These are phyloP conservation scores for Globisporangium acanthophoron DNA, from an alignment of 352 stramenopile genomes.

Conservation along the genomic window DNA sequence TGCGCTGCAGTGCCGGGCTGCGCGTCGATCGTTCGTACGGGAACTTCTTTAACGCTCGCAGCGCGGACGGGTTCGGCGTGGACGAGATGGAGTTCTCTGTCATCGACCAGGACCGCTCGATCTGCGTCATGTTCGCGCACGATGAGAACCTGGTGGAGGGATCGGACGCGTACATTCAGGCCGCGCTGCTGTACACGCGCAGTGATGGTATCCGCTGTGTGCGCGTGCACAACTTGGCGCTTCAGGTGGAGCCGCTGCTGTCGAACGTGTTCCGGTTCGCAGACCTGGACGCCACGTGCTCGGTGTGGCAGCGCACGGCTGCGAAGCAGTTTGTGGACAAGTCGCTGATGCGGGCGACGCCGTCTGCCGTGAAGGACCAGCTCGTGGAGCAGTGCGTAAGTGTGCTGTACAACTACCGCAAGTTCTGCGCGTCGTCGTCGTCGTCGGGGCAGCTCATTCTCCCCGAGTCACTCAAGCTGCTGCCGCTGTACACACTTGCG, in stretches of 20 bases:
- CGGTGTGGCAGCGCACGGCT: conserved; percentile 75
- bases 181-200: conserved; percentile 85
- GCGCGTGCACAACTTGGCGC: conserved; percentile 87
- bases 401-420: conserved; percentile 90
- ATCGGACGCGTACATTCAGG: conserved; percentile 80
- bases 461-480: conserved; percentile 87
- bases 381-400: conserved; percentile 83
- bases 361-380: conserved; percentile 68
- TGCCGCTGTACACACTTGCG: conserved; percentile 87
- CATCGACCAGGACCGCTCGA: conserved; percentile 81
- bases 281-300: conserved; percentile 84
- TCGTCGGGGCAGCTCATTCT: conserved; percentile 89
- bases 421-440: conserved; percentile 88
- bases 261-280: conserved; percentile 88
- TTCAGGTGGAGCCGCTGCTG: conserved; percentile 70
- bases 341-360: conserved; percentile 72
- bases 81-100: conserved; percentile 89
- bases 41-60: conserved; percentile 66
- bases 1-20: conserved; percentile 78
- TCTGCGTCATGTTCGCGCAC: conserved; percentile 86
- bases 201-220: conserved; percentile 83
- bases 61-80: conserved; percentile 46
- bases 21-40: conserved; percentile 84
- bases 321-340: conserved; percentile 80
- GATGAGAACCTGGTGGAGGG: conserved; percentile 77